Evolutionary conservation across 306 rosid species (phyloP).

Genomic region (Betula pendula): DNA sequence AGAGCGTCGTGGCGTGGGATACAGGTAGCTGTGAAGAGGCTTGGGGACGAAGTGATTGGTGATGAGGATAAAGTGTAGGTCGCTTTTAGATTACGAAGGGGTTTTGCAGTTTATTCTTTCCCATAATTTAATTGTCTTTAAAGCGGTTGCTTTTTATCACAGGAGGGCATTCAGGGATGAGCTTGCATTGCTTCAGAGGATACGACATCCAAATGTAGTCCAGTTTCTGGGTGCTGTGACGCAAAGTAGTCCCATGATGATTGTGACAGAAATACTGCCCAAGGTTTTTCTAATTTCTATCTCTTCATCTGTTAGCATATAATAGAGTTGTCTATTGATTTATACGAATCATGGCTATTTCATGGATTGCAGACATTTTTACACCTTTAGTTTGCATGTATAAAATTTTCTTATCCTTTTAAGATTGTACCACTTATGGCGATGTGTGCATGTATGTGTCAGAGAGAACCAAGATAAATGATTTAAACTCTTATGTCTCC

Average conservation of each 20-base stretch:
- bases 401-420: not conserved
- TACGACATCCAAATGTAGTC: constrained; percentile 94
- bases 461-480: not conserved
- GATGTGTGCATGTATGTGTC: not conserved
- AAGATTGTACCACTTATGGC: not conserved
- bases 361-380: not conserved
- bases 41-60: constrained; percentile 60
- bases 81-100: constrained; percentile 18
- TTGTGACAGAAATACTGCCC: constrained; percentile 93
- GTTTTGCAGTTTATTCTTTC: not conserved
- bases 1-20: constrained; percentile 90
- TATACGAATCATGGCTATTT: not conserved
- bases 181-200: constrained; percentile 89
- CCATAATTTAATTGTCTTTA: constrained; percentile 15
- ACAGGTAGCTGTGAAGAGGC: constrained; percentile 86
- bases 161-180: constrained; percentile 90
- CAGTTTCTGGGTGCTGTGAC: constrained; percentile 99
- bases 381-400: not conserved
- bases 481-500: not conserved
- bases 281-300: constrained; percentile 71
- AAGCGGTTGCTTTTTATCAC: constrained; percentile 37
- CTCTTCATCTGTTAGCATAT: not conserved
- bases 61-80: constrained; percentile 90
- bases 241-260: constrained; percentile 99
- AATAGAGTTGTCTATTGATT: not conserved